Base-by-base conservation (phyloP, 129 eudicot genomes). In the Centaurea solstitialis region DNA sequence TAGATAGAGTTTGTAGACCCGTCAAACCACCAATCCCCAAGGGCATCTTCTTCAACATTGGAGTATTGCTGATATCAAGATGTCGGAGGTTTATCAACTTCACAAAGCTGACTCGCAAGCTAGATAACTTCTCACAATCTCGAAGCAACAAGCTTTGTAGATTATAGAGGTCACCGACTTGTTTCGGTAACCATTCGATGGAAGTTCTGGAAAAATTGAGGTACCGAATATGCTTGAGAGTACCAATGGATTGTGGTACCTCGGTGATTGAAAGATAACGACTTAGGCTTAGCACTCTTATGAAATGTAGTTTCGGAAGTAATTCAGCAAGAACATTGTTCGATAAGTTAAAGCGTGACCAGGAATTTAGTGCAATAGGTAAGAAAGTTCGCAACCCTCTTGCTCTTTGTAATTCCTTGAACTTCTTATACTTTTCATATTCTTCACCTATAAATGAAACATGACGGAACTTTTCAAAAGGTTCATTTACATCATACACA, bases 331-430 rank as follows among this genome's bases (percentile, higher is more conserved):
- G 22, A 70, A 72, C 72, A 0, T 72, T 21, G 57, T 72, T 71
- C 10, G 78, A 50, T 20, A 80, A 72, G 67, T 72, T 70, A 61
- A 65, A 84, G 22, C 70, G 70, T 7, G 72, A 21, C 4, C 18
- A 12, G 75, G 28, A 20, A 57, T 76, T 50, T 73, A 47, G 18
- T 47, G 18, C 73, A 70, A 87, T 15, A 0, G 88, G 86, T 41
- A 85, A 43, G 77, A 85, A 88, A 0, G 91, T 85, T 9, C 88
- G 68, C 77, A 88, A 57, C 18, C 61, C 61, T 47, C 61, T 47
- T 3, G 61, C 61, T 47, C 61, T 47, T 47, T 47, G 18, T 47
- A 81, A 73, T 6, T 57, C 79, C 70, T 65, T 18, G 26, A 82
- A 85, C 64, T 80, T 85, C 3, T 9, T 20, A 70, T 64, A 66